A percentile compares a stretch with the other conserved stretches of the same genome.
phyloP scores from a whole-genome alignment of 208 protist genomes.

The Zelonia costaricensis region DNA sequence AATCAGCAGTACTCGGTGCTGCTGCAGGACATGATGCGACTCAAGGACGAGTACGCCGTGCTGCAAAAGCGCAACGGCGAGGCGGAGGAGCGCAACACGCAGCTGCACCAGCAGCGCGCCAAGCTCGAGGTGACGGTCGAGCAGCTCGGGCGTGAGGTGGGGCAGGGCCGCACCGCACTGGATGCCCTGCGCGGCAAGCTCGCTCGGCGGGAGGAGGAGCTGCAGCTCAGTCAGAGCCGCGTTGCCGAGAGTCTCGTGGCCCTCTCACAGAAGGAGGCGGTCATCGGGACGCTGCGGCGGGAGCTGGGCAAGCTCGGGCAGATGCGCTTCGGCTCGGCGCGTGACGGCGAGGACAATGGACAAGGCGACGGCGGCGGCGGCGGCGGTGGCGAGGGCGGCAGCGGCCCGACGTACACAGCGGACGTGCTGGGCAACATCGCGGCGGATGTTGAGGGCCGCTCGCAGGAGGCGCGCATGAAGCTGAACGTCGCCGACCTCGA shows the following conservation, averaged over 20 bases:
- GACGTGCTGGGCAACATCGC: conserved; percentile 68
- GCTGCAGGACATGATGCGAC: conserved; percentile 42
- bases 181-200: conserved; percentile 61
- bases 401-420: conserved; percentile 35
- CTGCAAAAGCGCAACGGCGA: conserved; percentile 52
- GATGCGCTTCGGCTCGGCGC: conserved; percentile 6
- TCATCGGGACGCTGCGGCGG: conserved; percentile 65
- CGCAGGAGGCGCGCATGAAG: conserved; percentile 71
- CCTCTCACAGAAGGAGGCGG: conserved; percentile 80
- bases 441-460: conserved; percentile 70
- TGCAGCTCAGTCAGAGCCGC: conserved; percentile 62
- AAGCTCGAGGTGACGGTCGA: conserved; percentile 72
- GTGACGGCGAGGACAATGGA: too few relatives aligned
- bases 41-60: conserved; percentile 51
- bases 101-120: conserved; percentile 66
- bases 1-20: conserved; percentile 71
- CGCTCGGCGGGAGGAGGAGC: conserved; percentile 59
- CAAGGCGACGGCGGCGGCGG: conserved; percentile 6
- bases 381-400: neutral
- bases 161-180: conserved; percentile 50
- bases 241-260: conserved; percentile 71
- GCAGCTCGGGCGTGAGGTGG: conserved; percentile 66
- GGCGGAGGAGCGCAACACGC: conserved; percentile 64
- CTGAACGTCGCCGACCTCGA: conserved; percentile 70
- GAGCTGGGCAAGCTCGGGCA: conserved; percentile 60